Conservation (phyloP, 176 grass and related monocot genomes). For the Rhipidocladum racemiflorum region DNA sequence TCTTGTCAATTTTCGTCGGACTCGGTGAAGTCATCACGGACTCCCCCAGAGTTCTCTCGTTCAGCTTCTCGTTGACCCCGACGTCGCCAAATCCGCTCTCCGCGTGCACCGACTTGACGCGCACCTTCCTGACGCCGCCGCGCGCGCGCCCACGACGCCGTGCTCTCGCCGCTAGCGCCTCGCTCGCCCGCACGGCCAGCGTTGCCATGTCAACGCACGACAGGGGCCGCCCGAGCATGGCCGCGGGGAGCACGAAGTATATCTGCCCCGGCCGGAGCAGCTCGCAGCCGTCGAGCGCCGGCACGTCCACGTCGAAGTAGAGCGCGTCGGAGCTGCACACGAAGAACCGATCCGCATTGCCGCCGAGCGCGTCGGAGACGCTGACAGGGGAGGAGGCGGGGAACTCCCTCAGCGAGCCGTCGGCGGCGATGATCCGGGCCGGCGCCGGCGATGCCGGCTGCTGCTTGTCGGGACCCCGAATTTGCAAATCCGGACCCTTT, state of each 20-base stretch:
- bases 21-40: neutral
- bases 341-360: constrained; percentile 28
- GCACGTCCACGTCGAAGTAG: constrained; percentile 52
- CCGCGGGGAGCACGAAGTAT: constrained; percentile 58
- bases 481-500: too few relatives aligned
- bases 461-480: too few relatives aligned
- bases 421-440: constrained; percentile 45
- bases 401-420: constrained; percentile 61
- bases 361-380: constrained; percentile 37
- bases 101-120: constrained; percentile 32
- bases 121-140: constrained; percentile 16
- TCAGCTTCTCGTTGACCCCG: constrained; percentile 46
- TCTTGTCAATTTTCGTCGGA: neutral
- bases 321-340: constrained; percentile 65
- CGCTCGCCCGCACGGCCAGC: constrained; percentile 55
- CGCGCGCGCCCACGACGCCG: neutral
- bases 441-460: too few relatives aligned
- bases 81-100: neutral
- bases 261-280: constrained; percentile 46
- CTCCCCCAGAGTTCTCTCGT: constrained; percentile 45
- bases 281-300: constrained; percentile 31
- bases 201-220: constrained; percentile 60
- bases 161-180: constrained; percentile 23
- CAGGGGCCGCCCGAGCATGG: constrained; percentile 37
- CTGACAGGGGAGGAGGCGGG: neutral